These are phyloP conservation scores for Adiantum capillusveneris DNA, from an alignment of 75 land plant genomes.

Conservation along the genomic window DNA sequence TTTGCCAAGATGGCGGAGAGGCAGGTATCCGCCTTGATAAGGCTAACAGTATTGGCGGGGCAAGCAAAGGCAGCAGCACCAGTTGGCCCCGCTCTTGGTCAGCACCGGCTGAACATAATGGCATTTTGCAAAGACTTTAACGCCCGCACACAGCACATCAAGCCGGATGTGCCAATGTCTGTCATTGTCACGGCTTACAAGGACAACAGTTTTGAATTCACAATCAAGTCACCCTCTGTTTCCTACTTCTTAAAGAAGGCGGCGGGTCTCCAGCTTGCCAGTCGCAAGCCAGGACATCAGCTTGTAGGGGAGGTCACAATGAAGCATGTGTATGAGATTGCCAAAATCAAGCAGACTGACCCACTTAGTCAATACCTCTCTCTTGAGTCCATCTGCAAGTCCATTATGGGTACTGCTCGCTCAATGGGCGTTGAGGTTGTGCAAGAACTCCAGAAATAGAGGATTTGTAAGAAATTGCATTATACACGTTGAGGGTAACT, in stretches of 20 bases:
- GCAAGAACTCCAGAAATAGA: slow-evolving; percentile 41
- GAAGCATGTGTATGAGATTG: slow-evolving; percentile 84
- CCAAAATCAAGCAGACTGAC: slow-evolving; percentile 85
- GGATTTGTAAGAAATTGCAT: too few species aligned
- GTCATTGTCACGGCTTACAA: slow-evolving; percentile 84
- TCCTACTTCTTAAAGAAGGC: slow-evolving; percentile 90
- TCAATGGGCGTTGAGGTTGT: slow-evolving; percentile 84
- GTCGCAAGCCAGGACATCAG: slow-evolving; percentile 69
- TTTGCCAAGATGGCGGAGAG: slow-evolving; percentile 18
- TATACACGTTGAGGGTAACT: too few species aligned
- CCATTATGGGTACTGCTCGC: slow-evolving; percentile 81
- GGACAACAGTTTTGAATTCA: slow-evolving; percentile 87
- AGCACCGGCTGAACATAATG: slow-evolving; percentile 89
- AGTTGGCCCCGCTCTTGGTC: slow-evolving; percentile 91
- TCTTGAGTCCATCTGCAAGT: slow-evolving; percentile 70
- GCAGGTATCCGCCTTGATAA: slow-evolving; percentile 73
- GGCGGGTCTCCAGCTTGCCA: slow-evolving; percentile 74
- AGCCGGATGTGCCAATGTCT: slow-evolving; percentile 89
- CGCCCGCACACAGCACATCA: slow-evolving; percentile 82
- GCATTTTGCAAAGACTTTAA: slow-evolving; percentile 98
- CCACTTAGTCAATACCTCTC: slow-evolving; percentile 58
- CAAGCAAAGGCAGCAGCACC: slow-evolving; percentile 91
- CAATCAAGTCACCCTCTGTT: slow-evolving; percentile 74
- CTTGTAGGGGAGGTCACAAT: slow-evolving; percentile 43
- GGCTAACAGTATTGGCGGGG: slow-evolving; percentile 83